A percentile compares a stretch with the other conserved stretches of the same genome.
Conservation (phyloP, 2,329 filamentous ascomycete genomes). For the Aspergillus fumigatus region DNA sequence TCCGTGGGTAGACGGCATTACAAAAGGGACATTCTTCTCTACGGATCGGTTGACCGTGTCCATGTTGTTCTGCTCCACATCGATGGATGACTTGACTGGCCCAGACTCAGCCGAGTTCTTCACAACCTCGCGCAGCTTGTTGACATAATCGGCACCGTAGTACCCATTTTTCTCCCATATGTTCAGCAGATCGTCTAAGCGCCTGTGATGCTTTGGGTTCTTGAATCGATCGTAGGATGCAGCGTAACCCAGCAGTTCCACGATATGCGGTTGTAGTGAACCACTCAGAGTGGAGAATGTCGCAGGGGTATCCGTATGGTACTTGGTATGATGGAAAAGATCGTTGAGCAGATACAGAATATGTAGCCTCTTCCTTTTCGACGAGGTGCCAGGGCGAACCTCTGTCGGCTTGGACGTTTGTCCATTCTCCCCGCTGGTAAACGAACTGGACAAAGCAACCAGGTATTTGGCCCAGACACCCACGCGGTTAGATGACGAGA, state of each 20-base stretch:
- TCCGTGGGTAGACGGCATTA: slow-evolving; percentile 73
- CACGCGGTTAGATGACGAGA: slow-evolving; percentile 62
- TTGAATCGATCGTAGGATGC: slow-evolving; percentile 52
- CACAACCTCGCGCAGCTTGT: slow-evolving; percentile 57
- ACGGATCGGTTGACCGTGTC: slow-evolving; percentile 43
- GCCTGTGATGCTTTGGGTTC: slow-evolving; percentile 61
- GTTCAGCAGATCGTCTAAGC: slow-evolving; percentile 60
- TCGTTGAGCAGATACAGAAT: slow-evolving; percentile 77
- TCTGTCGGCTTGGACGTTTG: slow-evolving; percentile 20
- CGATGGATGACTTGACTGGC: slow-evolving; percentile 25
- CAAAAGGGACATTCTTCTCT: slow-evolving; percentile 54
- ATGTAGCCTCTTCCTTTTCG: slow-evolving; percentile 66
- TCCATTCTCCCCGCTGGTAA: slow-evolving; percentile 30
- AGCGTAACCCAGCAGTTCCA: slow-evolving; percentile 57
- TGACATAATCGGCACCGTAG: slow-evolving; percentile 51
- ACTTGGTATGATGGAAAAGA: slow-evolving; percentile 64
- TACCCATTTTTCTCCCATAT: slow-evolving; percentile 68
- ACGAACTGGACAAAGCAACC: slow-evolving; percentile 61
- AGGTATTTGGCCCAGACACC: slow-evolving; percentile 71
- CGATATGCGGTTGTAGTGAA: slow-evolving; percentile 56
- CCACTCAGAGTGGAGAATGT: slow-evolving; percentile 49
- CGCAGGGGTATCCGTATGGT: slow-evolving; percentile 42
- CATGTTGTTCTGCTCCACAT: slow-evolving; percentile 18
- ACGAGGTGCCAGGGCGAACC: slow-evolving; percentile 40
- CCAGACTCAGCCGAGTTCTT: slow-evolving; percentile 39